Conservation (phyloP, 2,329 filamentous ascomycete species). For the Xylariaceae sp. region DNA sequence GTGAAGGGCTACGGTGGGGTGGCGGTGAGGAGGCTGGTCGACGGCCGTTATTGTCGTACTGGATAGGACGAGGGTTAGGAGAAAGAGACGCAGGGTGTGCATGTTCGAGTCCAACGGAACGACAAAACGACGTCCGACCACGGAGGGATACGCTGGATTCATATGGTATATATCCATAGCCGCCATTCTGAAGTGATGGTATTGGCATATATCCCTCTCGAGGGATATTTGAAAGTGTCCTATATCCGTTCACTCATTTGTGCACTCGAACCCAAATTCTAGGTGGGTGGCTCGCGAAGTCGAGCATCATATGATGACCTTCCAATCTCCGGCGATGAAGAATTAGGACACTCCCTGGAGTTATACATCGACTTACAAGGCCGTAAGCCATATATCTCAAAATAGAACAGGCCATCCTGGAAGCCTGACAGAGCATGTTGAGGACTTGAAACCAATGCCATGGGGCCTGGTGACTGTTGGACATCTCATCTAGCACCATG, state of each 20-base stretch:
- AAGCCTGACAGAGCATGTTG: conserved; percentile 2
- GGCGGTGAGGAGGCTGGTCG: neutral
- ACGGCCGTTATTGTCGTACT: neutral
- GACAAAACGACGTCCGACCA: neutral
- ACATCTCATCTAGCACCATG: neutral
- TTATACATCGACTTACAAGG: conserved; percentile 1
- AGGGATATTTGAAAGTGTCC: neutral
- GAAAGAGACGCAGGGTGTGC: neutral
- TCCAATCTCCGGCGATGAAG: neutral
- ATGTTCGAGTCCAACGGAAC: neutral
- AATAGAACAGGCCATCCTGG: neutral
- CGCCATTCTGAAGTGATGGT: neutral
- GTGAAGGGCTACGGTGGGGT: neutral
- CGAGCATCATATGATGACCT: neutral
- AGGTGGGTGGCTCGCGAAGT: neutral
- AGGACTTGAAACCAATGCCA: conserved; percentile 10
- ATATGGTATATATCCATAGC: neutral
- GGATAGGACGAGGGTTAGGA: neutral
- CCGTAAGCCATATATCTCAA: neutral
- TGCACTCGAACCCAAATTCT: neutral
- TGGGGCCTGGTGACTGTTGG: neutral
- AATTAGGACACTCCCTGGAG: neutral
- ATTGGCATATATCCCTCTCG: neutral
- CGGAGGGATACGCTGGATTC: neutral
- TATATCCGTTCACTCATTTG: neutral